phyloP scores from a whole-genome alignment of 1,284 basidiomycete species.

The Vanrija sp. region DNA sequence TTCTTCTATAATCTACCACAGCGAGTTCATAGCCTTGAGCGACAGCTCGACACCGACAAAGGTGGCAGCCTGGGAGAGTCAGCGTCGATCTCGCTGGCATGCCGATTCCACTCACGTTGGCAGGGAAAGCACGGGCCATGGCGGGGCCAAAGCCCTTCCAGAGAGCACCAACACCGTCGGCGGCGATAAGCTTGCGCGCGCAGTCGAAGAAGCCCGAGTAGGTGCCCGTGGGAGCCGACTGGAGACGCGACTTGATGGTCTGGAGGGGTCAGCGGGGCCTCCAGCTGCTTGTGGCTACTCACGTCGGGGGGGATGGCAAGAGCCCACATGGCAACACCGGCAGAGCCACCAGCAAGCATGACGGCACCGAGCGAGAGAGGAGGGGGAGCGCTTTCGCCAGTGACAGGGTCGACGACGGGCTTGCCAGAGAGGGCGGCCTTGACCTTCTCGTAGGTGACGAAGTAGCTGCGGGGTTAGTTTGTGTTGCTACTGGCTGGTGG shows the following conservation, averaged over 20 bases:
- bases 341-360: conserved; percentile 87
- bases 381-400: conserved; percentile 62
- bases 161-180: conserved; percentile 80
- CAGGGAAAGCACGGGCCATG: conserved; percentile 72
- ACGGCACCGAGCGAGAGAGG: conserved; percentile 85
- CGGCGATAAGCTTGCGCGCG: conserved; percentile 83
- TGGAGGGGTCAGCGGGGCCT: conserved; percentile 36
- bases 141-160: conserved; percentile 98
- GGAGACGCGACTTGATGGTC: conserved; percentile 94
- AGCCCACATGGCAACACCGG: conserved; percentile 97
- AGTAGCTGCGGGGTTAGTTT: conserved; percentile 62
- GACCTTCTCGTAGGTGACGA: conserved; percentile 91
- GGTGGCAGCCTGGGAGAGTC: conserved; percentile 33
- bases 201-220: conserved; percentile 95
- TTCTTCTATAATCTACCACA: conserved; percentile 28
- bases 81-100: conserved; percentile 4
- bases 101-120: conserved; percentile 51
- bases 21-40: conserved; percentile 46
- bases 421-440: conserved; percentile 66
- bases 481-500: not conserved
- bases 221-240: conserved; percentile 94
- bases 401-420: conserved; percentile 26
- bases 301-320: conserved; percentile 93
- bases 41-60: conserved; percentile 50
- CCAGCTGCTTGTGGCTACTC: conserved; percentile 37